These are phyloP conservation scores for Eurotiales sp. DNA, from an alignment of 2,329 filamentous ascomycete species.

Conservation along the genomic window DNA sequence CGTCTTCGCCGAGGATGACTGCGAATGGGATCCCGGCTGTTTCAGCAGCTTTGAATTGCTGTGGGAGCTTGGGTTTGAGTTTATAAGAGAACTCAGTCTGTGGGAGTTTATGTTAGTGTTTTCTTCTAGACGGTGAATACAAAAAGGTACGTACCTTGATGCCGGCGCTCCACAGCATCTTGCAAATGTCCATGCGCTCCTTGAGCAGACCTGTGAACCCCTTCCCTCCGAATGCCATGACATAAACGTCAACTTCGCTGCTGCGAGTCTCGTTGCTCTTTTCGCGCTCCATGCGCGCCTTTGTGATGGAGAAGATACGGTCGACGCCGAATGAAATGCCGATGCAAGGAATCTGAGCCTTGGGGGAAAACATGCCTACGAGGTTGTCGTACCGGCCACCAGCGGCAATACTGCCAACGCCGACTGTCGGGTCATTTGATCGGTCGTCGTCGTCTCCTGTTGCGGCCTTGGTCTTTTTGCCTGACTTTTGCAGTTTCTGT, in stretches of 20 bases:
- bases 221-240: conserved; percentile 92
- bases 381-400: conserved; percentile 90
- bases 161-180: conserved; percentile 76
- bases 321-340: conserved; percentile 93
- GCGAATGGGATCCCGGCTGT: conserved; percentile 74
- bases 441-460: conserved; percentile 61
- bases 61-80: conserved; percentile 79
- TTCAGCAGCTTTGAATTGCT: conserved; percentile 91
- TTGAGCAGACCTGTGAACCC: conserved; percentile 74
- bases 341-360: conserved; percentile 81
- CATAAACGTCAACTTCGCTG: conserved; percentile 82
- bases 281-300: conserved; percentile 64
- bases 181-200: conserved; percentile 78
- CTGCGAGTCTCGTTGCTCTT: conserved; percentile 54
- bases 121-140: neutral
- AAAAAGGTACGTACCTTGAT: conserved; percentile 60
- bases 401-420: conserved; percentile 83
- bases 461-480: conserved; percentile 48
- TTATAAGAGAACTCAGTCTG: conserved; percentile 85
- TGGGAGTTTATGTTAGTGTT: conserved; percentile 20
- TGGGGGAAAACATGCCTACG: conserved; percentile 88
- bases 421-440: conserved; percentile 73
- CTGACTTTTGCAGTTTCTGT: conserved; percentile 30
- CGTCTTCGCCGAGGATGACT: conserved; percentile 87
- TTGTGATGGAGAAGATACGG: conserved; percentile 89